Base-by-base conservation (phyloP, 2,329 filamentous ascomycete species). In the Bipolaris gigantea region DNA sequence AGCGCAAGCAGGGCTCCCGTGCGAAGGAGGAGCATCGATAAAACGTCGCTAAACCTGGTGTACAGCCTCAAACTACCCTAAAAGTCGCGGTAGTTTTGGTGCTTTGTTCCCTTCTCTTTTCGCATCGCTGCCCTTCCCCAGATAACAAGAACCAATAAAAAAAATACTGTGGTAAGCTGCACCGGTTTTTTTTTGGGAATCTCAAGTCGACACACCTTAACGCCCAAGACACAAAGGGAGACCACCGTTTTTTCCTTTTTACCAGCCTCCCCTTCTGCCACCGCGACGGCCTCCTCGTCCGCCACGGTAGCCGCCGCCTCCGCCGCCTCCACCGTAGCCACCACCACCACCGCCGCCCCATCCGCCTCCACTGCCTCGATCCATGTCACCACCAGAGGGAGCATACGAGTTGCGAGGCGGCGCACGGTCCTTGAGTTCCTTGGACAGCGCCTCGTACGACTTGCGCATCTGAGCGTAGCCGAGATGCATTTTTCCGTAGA, bases 401-500 rank as follows among this genome's bases (percentile, higher is more conserved):
- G 60, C 44, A 48, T 67, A 66, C 7, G 54, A 53, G 55, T 73
- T 66, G 64, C 84, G 81, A 16, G 84, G 85, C 36, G 85, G 83
- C 43, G 82, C 80, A 25, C 89, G 80, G 1, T 88, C 88, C 71
- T 91, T 89, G 75, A 96, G 81, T 72, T 97, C 92, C 75, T 92
- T 92, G 47, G 88, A 88, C 59, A 99, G 85, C n/a, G 84, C 80
- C 51, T 96, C 92, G 68, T 85, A 92, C 3, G 92, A 94, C 81
- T 94, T 96, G 66, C 94, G 86, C 94, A 99, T 99, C 77, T 96
- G 90, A 15, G 94, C 94, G 73, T 97, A 99, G 0, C 94, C 94
- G 53, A 99, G 79, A 72, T 99, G 94, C 94, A 99, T 99, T 81
- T 99, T 99, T 19, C 94, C 94, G 75, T 97, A 97, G 73, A 99